Percentiles rank a stretch among this genome's conserved stretches.
Evolutionary conservation across 306 rosid species (phyloP).

Genomic region (Vigna nakashimae): DNA sequence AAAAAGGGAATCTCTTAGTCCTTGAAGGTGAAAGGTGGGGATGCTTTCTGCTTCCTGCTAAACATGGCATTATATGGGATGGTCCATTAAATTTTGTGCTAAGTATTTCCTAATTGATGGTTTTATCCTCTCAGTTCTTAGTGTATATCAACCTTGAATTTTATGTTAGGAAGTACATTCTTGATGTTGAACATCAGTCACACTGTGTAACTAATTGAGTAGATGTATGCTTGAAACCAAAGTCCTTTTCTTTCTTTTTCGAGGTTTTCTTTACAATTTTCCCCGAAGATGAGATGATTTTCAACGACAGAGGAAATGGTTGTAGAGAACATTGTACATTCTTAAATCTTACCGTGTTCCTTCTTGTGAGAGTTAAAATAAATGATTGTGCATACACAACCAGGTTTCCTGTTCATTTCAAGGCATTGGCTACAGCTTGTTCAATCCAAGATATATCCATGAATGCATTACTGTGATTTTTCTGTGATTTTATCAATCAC

Average conservation of each 20-base stretch:
- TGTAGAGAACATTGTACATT: slow-evolving; percentile 37
- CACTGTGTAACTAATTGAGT: slow-evolving; percentile 42
- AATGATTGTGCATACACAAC: slow-evolving; percentile 4
- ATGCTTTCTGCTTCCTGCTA: slow-evolving; percentile 17
- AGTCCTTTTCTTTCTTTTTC: neutral
- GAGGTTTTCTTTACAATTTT: slow-evolving; percentile 19
- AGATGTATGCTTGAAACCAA: slow-evolving; percentile 5
- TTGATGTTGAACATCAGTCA: slow-evolving; percentile 36
- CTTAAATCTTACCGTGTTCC: slow-evolving; percentile 25
- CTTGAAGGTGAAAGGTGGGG: neutral
- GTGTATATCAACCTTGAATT: slow-evolving; percentile 34
- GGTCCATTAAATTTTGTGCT: slow-evolving; percentile 14
- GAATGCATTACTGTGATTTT: no score
- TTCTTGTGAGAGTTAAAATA: slow-evolving; percentile 25
- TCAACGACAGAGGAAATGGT: slow-evolving; percentile 1
- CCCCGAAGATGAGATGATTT: neutral
- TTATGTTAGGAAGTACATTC: slow-evolving; percentile 26
- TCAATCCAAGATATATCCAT: neutral
- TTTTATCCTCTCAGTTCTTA: slow-evolving; percentile 17
- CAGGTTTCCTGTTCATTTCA: slow-evolving; percentile 1
- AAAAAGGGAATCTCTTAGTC: slow-evolving; percentile 59
- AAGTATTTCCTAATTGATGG: slow-evolving; percentile 13
- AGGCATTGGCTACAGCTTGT: slow-evolving; percentile 19
- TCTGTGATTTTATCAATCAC: no score
- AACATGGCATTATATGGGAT: slow-evolving; percentile 1